These are phyloP conservation scores for Penicillium sp. DNA, from an alignment of 2,329 filamentous ascomycete genomes.

Conservation along the genomic window DNA sequence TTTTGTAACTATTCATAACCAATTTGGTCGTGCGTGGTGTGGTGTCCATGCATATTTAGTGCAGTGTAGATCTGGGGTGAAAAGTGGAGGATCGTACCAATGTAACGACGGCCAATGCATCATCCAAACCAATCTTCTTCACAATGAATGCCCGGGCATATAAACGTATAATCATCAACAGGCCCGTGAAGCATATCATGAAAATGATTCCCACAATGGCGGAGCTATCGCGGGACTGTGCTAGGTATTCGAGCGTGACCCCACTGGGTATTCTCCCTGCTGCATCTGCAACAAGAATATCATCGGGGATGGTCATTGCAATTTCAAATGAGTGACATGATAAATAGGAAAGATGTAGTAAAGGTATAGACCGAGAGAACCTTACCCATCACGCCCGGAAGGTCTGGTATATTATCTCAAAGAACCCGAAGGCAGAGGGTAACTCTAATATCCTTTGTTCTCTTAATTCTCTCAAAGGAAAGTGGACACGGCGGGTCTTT, in stretches of 20 bases:
- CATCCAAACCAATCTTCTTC: constrained; percentile 48
- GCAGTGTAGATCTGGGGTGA: constrained; percentile 5
- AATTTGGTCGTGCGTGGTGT: not conserved
- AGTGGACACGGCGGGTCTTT: constrained; percentile 16
- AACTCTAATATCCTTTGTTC: no score
- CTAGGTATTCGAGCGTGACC: constrained; percentile 29
- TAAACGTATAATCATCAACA: constrained; percentile 44
- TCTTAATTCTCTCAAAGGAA: not conserved
- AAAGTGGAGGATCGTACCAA: constrained; percentile 39
- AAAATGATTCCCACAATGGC: constrained; percentile 33
- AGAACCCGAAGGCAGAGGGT: no score
- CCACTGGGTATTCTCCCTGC: constrained; percentile 29
- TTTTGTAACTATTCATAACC: no score
- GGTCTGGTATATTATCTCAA: no score
- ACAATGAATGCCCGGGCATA: constrained; percentile 49
- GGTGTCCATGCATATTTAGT: not conserved
- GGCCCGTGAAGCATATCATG: constrained; percentile 27
- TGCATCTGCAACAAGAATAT: constrained; percentile 30
- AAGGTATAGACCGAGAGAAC: not conserved
- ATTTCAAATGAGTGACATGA: constrained; percentile 12
- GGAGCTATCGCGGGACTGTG: constrained; percentile 29
- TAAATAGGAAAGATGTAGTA: not conserved
- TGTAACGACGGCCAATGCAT: constrained; percentile 50
- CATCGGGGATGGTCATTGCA: constrained; percentile 27
- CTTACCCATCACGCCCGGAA: not conserved